Base-by-base conservation (phyloP, 73 alveolate species). In the Durusdinium trenchii region DNA sequence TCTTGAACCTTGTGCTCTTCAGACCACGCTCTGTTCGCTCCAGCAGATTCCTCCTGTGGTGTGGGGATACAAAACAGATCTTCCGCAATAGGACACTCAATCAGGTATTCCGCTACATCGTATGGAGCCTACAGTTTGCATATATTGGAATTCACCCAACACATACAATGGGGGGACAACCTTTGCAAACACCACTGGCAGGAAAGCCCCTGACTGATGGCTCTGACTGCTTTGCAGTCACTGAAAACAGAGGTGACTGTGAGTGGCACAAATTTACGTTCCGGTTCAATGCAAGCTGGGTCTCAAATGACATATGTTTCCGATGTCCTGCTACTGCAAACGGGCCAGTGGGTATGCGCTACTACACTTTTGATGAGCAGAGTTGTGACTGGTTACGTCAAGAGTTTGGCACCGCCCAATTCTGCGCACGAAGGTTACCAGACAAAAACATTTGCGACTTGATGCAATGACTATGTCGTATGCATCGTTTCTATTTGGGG, bases 201-300 rank as follows among this genome's bases (percentile, higher is more conserved):
- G 87, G 87, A n/a, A 35, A 36, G 14, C 38, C n/a, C 32, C 1
- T 76, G 18, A 38, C 57, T 46, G 12, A 16, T 16, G 2, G 28
- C 12, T 30, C n/a, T 76, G 20, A 42, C 52, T 38, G 40, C 28
- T 76, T 76, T 36, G 30, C n/a, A 50, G 23, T 35, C 28, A 18
- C 57, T 12, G 87, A 76, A 28, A 36, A 38, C 87, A 36, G 87
- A 42, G 87, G 60, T 9, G 87, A 76, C 32, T 76, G 87, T 50
- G 0, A 18, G 40, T 76, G 87, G 87, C 4, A n/a, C 54, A 36
- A 42, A 18, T 50, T 38, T n/a, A 18, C 16, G 9, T 76, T 36
- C 60, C 6, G 87, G 62, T 76, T 76, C n/a, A 40, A 10, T 35
- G 40, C 54, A 14, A 54, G 69, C 69, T 54, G 69, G 69, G 32